A percentile compares a stretch with the other conserved stretches of the same genome.
These are phyloP conservation scores for Puccinia horiana DNA, from an alignment of 1,284 basidiomycete genomes.

Conservation along the genomic window DNA sequence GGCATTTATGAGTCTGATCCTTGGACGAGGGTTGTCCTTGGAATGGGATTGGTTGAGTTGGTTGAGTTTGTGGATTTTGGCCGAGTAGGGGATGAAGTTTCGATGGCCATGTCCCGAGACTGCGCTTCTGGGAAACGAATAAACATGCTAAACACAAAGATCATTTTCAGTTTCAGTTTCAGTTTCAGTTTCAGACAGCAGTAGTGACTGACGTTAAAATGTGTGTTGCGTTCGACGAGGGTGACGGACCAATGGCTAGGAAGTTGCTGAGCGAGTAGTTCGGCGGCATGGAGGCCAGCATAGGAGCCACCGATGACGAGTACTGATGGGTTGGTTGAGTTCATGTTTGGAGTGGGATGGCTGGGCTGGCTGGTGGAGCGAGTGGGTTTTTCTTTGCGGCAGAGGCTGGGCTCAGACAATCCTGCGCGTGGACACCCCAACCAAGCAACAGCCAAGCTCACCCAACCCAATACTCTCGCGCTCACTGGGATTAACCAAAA, in stretches of 20 bases:
- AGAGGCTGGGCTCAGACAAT: no score
- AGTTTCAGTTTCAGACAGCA: not conserved
- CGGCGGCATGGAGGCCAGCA: conserved; percentile 36
- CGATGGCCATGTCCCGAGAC: conserved; percentile 61
- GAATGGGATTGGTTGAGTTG: not conserved
- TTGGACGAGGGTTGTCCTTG: not conserved
- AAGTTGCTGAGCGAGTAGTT: conserved; percentile 22
- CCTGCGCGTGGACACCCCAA: no score
- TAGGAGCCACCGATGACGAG: conserved; percentile 48
- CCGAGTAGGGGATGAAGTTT: conserved; percentile 68
- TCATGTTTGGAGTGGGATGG: not conserved
- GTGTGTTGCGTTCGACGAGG: conserved; percentile 39
- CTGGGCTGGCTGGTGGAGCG: not conserved
- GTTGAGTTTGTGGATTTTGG: conserved; percentile 26
- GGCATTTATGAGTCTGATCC: conserved; percentile 35
- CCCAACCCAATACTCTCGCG: no score
- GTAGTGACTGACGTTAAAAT: conserved; percentile 31
- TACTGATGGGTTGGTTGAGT: not conserved
- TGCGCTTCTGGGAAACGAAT: conserved; percentile 62
- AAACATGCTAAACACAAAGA: conserved; percentile 53
- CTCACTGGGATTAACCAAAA: no score
- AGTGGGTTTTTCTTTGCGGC: not conserved
- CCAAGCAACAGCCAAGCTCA: no score
- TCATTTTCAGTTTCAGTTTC: no score
- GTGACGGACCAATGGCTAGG: conserved; percentile 22